Conservation (phyloP, 306 rosid species). For the Psophocarpus tetragonolobus region DNA sequence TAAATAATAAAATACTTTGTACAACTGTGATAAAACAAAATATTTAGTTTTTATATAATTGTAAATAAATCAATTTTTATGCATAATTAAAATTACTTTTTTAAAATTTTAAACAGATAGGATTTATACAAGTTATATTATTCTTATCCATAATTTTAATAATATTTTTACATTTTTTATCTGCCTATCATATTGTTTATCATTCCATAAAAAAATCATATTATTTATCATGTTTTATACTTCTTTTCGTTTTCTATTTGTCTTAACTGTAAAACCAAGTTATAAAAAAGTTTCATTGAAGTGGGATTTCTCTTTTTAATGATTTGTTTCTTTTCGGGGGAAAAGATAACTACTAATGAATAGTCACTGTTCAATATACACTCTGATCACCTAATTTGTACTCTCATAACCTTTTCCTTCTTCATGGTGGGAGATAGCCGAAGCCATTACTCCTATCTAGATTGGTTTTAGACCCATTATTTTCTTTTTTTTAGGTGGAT, state of each 20-base stretch:
- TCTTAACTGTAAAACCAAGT: not conserved
- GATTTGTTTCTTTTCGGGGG: constrained; percentile 20
- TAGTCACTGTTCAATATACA: constrained; percentile 24
- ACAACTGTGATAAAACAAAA: too few relatives aligned
- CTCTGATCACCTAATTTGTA: constrained; percentile 13
- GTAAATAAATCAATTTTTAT: not conserved
- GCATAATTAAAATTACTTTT: not conserved
- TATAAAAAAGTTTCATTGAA: not conserved
- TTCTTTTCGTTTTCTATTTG: not conserved
- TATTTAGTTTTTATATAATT: not conserved
- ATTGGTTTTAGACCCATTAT: too few relatives aligned
- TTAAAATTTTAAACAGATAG: not conserved
- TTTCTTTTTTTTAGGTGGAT: too few relatives aligned
- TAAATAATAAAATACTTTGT: too few relatives aligned
- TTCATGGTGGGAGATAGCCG: not conserved
- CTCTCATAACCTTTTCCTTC: constrained; percentile 19
- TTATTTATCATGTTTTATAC: not conserved
- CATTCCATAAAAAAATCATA: too few relatives aligned
- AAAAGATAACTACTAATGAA: constrained; percentile 13
- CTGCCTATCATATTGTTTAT: not conserved
- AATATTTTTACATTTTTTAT: too few relatives aligned
- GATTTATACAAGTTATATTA: not conserved
- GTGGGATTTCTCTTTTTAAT: not conserved
- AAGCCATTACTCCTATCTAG: not conserved
- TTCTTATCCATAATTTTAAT: not conserved